phyloP scores from a whole-genome alignment of 129 eudicot species.

The Saussurea involucrata region DNA sequence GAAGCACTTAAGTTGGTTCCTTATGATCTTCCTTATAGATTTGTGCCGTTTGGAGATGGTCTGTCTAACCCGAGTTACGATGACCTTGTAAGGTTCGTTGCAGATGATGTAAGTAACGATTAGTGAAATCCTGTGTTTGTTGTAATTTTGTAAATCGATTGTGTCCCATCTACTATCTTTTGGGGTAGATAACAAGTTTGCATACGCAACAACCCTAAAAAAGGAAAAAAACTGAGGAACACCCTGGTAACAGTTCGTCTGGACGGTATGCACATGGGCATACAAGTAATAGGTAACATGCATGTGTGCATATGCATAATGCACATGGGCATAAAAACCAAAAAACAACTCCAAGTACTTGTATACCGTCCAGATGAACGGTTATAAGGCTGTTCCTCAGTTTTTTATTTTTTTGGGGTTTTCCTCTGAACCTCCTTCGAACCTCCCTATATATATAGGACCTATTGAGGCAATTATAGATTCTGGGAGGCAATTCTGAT shows the following conservation, averaged over 20 bases:
- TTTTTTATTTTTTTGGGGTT: too few relatives aligned
- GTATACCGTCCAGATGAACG: too few relatives aligned
- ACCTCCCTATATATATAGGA: neutral
- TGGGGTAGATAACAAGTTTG: neutral
- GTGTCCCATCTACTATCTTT: neutral
- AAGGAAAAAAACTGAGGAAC: too few relatives aligned
- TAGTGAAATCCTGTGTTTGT: neutral
- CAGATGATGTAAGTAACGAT: slow-evolving; percentile 44
- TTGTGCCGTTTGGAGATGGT: slow-evolving; percentile 56
- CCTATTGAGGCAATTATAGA: neutral
- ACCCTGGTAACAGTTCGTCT: too few relatives aligned
- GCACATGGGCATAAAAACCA: too few relatives aligned
- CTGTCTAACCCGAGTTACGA: slow-evolving; percentile 49
- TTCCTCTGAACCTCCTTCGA: too few relatives aligned
- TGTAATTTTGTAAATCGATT: neutral
- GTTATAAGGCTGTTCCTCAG: too few relatives aligned
- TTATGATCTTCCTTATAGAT: slow-evolving; percentile 49
- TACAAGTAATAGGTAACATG: too few relatives aligned
- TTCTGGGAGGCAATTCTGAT: neutral
- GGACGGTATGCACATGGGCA: too few relatives aligned
- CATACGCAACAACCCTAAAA: neutral
- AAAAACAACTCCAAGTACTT: too few relatives aligned
- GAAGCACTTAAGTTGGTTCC: slow-evolving; percentile 53
- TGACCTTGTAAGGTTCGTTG: slow-evolving; percentile 41
- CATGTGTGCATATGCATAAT: too few relatives aligned